A percentile compares a stretch with the other conserved stretches of the same genome.
phyloP scores from a whole-genome alignment of 148 eudicot species.

The Vaccinium darrowii region DNA sequence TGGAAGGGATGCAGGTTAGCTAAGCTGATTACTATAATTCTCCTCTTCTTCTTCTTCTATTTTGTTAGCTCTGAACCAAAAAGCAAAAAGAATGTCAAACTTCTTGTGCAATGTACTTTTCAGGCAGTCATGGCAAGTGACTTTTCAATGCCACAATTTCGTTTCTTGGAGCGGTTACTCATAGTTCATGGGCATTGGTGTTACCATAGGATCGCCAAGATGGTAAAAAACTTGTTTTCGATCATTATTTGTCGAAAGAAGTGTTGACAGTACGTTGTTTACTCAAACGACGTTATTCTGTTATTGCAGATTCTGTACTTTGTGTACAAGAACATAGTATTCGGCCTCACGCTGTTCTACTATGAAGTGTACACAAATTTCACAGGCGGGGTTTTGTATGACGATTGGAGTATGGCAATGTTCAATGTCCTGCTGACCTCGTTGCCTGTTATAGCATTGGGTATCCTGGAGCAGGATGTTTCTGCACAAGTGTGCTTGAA shows the following conservation, averaged over 20 bases:
- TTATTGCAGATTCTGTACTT: constrained; percentile 41
- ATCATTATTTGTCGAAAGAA: too few species aligned
- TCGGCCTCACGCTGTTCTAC: constrained; percentile 44
- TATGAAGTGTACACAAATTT: constrained; percentile 29
- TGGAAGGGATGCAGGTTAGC: constrained; percentile 53
- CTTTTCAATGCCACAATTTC: constrained; percentile 42
- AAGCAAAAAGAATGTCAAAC: too few species aligned
- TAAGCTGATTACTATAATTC: background rate
- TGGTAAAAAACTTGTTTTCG: constrained; percentile 22
- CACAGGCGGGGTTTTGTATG: constrained; percentile 31
- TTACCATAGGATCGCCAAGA: constrained; percentile 39
- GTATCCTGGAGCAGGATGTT: constrained; percentile 47
- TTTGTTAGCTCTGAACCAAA: too few species aligned
- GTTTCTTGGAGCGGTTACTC: constrained; percentile 42
- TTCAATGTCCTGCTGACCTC: constrained; percentile 43
- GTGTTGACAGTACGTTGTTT: too few species aligned
- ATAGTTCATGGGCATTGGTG: constrained; percentile 55
- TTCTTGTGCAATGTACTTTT: too few species aligned
- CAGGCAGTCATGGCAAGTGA: constrained; percentile 59
- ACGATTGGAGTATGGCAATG: constrained; percentile 38
- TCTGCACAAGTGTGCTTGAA: constrained; percentile 37
- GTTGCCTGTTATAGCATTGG: constrained; percentile 40
- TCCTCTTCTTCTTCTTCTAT: too few species aligned
- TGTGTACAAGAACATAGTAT: constrained; percentile 43
- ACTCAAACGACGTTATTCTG: background rate